phyloP scores from a whole-genome alignment of 225 moss, liverwort and hornwort genomes.

The Rhytidiadelphus loreus region DNA sequence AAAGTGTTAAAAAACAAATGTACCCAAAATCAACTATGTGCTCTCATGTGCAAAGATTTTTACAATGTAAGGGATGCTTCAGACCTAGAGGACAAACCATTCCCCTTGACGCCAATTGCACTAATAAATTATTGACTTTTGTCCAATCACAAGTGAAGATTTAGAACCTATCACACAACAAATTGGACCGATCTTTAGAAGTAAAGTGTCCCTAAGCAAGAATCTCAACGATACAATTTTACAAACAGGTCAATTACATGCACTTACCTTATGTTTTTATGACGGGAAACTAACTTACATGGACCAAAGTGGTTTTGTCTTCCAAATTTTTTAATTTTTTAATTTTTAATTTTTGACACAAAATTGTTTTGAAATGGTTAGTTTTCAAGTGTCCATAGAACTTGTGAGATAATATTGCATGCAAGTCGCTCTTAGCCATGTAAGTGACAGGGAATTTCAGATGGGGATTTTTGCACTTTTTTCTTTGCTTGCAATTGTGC shows the following conservation, averaged over 20 bases:
- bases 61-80: background rate
- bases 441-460: background rate
- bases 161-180: too few relatives aligned
- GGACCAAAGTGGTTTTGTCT: background rate
- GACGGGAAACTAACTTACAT: too few relatives aligned
- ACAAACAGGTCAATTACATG: background rate
- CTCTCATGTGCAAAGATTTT: background rate
- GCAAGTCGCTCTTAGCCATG: too few relatives aligned
- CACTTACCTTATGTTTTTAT: background rate
- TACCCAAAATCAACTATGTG: too few relatives aligned
- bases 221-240: accelerated
- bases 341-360: too few relatives aligned
- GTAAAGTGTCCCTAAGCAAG: too few relatives aligned
- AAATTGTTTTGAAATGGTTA: background rate
- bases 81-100: too few relatives aligned
- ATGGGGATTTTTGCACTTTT: background rate
- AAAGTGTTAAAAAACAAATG: background rate
- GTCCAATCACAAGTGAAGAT: too few relatives aligned
- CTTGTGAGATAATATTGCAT: background rate
- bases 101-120: too few relatives aligned
- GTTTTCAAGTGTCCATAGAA: background rate
- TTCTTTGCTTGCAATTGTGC: background rate
- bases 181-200: too few relatives aligned
- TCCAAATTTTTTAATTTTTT: too few relatives aligned
- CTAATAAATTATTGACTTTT: too few relatives aligned